These are phyloP conservation scores for Tremellales sp. DNA, from an alignment of 1,284 basidiomycete species.

Conservation along the genomic window DNA sequence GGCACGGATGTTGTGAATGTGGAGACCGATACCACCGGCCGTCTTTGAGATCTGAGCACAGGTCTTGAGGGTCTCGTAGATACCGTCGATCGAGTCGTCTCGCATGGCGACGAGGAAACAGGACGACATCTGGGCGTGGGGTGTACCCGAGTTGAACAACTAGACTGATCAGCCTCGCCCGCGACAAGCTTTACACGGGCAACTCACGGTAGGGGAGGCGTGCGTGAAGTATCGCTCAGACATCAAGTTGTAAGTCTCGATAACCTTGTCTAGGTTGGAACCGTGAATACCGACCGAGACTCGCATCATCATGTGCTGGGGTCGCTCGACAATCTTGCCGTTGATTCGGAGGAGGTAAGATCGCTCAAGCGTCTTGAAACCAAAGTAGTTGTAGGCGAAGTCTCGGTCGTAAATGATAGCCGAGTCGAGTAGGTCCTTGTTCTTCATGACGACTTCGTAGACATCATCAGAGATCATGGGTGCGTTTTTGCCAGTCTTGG, in stretches of 20 bases:
- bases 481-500: constrained; percentile 82
- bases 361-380: constrained; percentile 98
- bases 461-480: constrained; percentile 90
- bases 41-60: constrained; percentile 99
- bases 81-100: constrained; percentile 98
- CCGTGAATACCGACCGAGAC: constrained; percentile 98
- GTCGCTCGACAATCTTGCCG: constrained; percentile 92
- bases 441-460: constrained; percentile 76
- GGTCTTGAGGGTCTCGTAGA: constrained; percentile 97
- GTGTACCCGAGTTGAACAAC: constrained; percentile 97
- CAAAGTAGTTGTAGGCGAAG: constrained; percentile 96
- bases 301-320: constrained; percentile 99
- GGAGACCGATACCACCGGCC: constrained; percentile 94
- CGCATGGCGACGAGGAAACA: constrained; percentile 99
- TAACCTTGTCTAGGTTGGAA: constrained; percentile 76
- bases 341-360: constrained; percentile 94
- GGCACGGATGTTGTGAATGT: constrained; percentile 94
- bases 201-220: constrained; percentile 75
- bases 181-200: background rate
- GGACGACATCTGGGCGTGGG: constrained; percentile 88
- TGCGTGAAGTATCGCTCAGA: constrained; percentile 97
- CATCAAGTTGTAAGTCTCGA: constrained; percentile 94
- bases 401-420: constrained; percentile 98
- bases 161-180: constrained; percentile 5
- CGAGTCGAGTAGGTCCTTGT: constrained; percentile 81